Base-by-base conservation (phyloP, 768 basidiomycete species). In the Amylocystis lapponica region DNA sequence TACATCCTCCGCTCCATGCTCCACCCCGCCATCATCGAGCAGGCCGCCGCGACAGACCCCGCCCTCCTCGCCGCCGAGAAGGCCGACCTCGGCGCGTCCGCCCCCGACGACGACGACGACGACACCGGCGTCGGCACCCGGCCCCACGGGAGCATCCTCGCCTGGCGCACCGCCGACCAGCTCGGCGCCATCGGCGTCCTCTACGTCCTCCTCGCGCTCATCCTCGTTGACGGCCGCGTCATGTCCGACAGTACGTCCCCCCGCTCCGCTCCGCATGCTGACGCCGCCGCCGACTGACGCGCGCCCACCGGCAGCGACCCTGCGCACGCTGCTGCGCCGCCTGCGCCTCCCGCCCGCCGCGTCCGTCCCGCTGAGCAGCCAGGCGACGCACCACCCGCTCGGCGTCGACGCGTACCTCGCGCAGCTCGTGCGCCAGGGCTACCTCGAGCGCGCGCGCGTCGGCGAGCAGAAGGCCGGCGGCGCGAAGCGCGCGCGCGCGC, bases 1-100 rank as follows among this genome's bases (percentile, higher is more conserved):
- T 98, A 86, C 58, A 86, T 94, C 33, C 69, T 96, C 14, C 83
- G 92, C 35, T 93, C 91, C 1, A 66, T 60, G 1, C 72, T 96
- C 13, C 67, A 88, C 42, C 61, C 76, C 0, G 49, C 59, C 11
- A 65, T 95, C 40, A 78, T 93, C 39, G 75, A 78, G 43, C 65
- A 71, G 23, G 80, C 87, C 1, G 69, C 76, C 2, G 54, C 71
- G 13, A 71, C 76, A 0, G 75, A 77, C 39, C 60, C 64, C 23
- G 61, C 59, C 5, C 63, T 61, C 31, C 46, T 47, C 2, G 64
- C 79, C 47, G 72, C 75, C 36, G 69, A 76, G 38, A 71, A 79
- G 27, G 63, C 71, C 0, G 67, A 75, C 31, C 70, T 79, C 17
- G 64, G 71, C 0, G 71, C 74, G 14, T 69, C 68, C n/a, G 74